Conservation (phyloP, 208 protist genomes). For the Spongospora subterranea region DNA sequence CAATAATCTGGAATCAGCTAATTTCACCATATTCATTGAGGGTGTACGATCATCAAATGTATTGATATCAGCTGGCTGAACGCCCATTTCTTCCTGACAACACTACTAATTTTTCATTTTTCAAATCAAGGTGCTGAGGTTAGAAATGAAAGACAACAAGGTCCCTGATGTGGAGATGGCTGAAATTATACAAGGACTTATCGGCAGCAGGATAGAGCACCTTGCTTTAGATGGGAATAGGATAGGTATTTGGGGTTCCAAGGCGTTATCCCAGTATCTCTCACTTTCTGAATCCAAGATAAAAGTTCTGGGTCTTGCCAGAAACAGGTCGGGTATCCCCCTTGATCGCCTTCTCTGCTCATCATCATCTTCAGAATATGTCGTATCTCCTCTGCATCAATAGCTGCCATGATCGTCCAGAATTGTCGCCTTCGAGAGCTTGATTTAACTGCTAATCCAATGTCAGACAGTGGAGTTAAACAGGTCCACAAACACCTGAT, state of each 20-base stretch:
- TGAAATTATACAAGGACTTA: neutral
- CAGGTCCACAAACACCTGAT: too few relatives aligned
- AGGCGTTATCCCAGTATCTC: neutral
- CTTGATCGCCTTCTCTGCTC: too few relatives aligned
- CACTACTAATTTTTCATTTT: neutral
- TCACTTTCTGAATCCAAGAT: neutral
- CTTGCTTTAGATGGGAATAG: neutral
- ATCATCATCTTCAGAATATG: too few relatives aligned
- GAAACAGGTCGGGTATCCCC: slow-evolving; percentile 14
- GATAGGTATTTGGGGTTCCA: neutral
- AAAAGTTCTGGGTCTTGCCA: neutral
- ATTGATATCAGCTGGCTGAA: neutral
- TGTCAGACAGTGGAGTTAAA: slow-evolving; percentile 2
- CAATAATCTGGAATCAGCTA: neutral
- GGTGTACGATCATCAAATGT: neutral
- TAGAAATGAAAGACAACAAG: neutral
- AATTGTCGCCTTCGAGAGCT: neutral
- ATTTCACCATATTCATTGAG: neutral
- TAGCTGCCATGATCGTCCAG: slow-evolving; percentile 14
- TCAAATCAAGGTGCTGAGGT: neutral
- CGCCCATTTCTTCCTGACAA: too few relatives aligned
- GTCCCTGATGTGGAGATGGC: slow-evolving; percentile 2
- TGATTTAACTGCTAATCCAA: slow-evolving; percentile 27
- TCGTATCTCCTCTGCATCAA: neutral
- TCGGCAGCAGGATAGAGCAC: neutral